Percentiles rank a stretch among this genome's conserved stretches.
These are phyloP conservation scores for Eutrema japonicum DNA, from an alignment of 345 rosid species.

Conservation along the genomic window DNA sequence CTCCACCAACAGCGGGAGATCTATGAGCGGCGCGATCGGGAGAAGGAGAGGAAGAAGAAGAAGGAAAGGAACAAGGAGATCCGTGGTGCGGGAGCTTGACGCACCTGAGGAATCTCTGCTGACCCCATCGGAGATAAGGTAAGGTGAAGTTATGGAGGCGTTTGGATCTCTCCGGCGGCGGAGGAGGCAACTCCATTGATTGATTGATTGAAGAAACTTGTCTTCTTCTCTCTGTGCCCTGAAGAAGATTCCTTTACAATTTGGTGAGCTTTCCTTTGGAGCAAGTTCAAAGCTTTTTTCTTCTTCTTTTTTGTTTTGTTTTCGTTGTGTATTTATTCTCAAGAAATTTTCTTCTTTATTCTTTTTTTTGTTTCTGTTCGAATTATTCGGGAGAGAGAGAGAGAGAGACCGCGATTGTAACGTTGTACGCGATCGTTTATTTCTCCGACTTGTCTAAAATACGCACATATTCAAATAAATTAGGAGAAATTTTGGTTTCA, in stretches of 20 bases:
- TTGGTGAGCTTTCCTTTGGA: slow-evolving; percentile 40
- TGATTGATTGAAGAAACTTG: slow-evolving; percentile 6
- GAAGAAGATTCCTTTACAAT: slow-evolving; percentile 20
- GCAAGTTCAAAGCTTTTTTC: slow-evolving; percentile 41
- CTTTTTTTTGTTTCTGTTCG: slow-evolving; percentile 7
- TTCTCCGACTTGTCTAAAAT: slow-evolving; percentile 10
- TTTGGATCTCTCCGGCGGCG: slow-evolving; percentile 52
- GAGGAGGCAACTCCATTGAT: slow-evolving; percentile 43
- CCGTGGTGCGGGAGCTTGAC: slow-evolving; percentile 45
- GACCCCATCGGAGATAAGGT: slow-evolving; percentile 62
- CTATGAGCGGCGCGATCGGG: slow-evolving; percentile 36
- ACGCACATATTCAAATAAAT: background rate
- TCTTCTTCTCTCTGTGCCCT: background rate
- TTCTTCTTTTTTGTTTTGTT: too few relatives aligned
- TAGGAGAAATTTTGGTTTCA: too few relatives aligned
- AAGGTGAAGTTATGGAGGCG: slow-evolving; percentile 66
- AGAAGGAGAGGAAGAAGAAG: slow-evolving; percentile 41
- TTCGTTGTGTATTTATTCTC: slow-evolving; percentile 37
- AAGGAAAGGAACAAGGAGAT: slow-evolving; percentile 33
- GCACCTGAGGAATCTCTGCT: slow-evolving; percentile 55
- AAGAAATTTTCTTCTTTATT: background rate
- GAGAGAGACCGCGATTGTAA: slow-evolving; percentile 32
- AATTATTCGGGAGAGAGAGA: slow-evolving; percentile 18
- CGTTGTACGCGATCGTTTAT: slow-evolving; percentile 31
- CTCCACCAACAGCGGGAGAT: slow-evolving; percentile 25